phyloP scores from a whole-genome alignment of 2,329 filamentous ascomycete species.

The Exophiala sp. region DNA sequence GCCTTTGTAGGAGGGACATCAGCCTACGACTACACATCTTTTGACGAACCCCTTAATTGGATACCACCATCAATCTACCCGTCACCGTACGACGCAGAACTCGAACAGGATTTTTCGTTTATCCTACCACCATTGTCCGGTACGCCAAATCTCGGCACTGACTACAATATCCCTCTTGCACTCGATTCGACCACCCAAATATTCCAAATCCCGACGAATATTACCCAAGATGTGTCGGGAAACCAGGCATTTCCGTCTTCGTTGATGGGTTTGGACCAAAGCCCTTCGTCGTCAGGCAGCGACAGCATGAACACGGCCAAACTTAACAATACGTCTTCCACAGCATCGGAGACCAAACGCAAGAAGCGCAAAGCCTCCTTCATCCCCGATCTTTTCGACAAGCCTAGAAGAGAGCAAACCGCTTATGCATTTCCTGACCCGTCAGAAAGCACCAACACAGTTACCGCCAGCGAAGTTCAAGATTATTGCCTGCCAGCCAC shows the following conservation, averaged over 20 bases:
- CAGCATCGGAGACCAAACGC: slow-evolving; percentile 15
- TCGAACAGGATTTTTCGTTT: slow-evolving; percentile 34
- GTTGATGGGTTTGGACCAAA: slow-evolving; percentile 13
- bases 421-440: slow-evolving; percentile 16
- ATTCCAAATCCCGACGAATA: slow-evolving; percentile 37
- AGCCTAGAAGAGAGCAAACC: slow-evolving; percentile 8
- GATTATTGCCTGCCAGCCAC: slow-evolving; percentile 12
- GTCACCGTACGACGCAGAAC: slow-evolving; percentile 37
- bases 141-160: slow-evolving; percentile 10
- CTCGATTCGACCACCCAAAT: slow-evolving; percentile 7
- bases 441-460: slow-evolving; percentile 1
- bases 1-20: slow-evolving; percentile 6
- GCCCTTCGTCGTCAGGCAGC: slow-evolving; percentile 22
- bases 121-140: slow-evolving; percentile 19
- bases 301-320: slow-evolving; percentile 14
- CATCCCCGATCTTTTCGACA: slow-evolving; percentile 11
- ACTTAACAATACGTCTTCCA: slow-evolving; percentile 3
- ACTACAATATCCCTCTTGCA: slow-evolving; percentile 15
- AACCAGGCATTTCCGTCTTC: slow-evolving; percentile 5
- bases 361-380: slow-evolving; percentile 20
- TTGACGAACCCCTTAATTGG: slow-evolving; percentile 37
- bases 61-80: slow-evolving; percentile 37
- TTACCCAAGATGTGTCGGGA: slow-evolving; percentile 40
- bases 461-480: neutral
- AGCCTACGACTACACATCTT: slow-evolving; percentile 36